These are phyloP conservation scores for Globisporangium abappressorium DNA, from an alignment of 352 stramenopile species.

Conservation along the genomic window DNA sequence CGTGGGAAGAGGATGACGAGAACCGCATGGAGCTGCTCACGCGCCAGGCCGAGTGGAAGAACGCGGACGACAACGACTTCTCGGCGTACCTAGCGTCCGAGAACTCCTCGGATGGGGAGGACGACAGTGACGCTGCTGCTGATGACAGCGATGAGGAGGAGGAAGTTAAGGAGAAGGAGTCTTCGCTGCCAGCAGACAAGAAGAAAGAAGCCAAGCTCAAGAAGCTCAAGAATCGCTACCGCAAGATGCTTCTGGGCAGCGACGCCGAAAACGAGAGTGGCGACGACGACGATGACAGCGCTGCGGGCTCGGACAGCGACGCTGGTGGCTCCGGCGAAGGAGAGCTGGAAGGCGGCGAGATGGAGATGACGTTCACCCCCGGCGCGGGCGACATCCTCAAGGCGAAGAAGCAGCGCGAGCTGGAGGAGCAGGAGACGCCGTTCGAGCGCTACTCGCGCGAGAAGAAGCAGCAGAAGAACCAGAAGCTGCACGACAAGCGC, in stretches of 20 bases:
- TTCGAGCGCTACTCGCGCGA: conserved; percentile 83
- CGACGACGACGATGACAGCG: conserved; percentile 25
- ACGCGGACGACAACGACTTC: conserved; percentile 91
- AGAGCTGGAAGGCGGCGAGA: conserved; percentile 44
- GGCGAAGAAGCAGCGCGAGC: conserved; percentile 72
- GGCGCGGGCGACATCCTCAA: conserved; percentile 65
- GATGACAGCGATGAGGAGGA: conserved; percentile 40
- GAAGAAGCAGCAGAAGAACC: conserved; percentile 87
- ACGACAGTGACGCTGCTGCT: conserved; percentile 37
- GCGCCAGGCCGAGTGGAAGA: conserved; percentile 72
- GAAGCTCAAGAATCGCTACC: conserved; percentile 78
- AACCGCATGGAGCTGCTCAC: conserved; percentile 87
- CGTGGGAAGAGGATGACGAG: conserved; percentile 94
- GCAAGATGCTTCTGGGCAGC: conserved; percentile 74
- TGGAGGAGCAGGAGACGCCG: conserved; percentile 76
- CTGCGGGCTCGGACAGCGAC: conserved; percentile 18
- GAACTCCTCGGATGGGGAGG: conserved; percentile 52
- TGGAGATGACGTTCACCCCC: conserved; percentile 84
- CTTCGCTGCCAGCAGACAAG: conserved; percentile 22
- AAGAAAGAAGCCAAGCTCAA: conserved; percentile 74
- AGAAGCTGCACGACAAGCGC: conserved; percentile 79
- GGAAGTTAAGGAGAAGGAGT: conserved; percentile 22
- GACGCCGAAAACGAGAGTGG: conserved; percentile 61
- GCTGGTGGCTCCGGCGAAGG: conserved; percentile 12
- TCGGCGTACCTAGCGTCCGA: conserved; percentile 92